phyloP scores from a whole-genome alignment of 1,284 basidiomycete genomes.

The Sphaerobolus stellatus region DNA sequence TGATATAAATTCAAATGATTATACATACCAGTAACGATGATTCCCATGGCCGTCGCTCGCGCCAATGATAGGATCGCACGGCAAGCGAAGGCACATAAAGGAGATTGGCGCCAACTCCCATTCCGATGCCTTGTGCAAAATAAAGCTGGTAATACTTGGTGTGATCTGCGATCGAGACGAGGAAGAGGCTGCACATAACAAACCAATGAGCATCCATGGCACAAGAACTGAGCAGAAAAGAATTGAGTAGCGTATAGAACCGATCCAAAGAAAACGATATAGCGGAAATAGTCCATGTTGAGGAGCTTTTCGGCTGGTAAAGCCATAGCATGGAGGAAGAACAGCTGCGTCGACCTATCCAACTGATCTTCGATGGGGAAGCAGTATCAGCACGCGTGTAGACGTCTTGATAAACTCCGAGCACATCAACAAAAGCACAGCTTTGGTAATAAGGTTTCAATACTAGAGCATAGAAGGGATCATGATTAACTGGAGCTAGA shows the following conservation, averaged over 20 bases:
- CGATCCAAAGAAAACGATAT: constrained; percentile 13
- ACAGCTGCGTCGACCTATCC: constrained; percentile 24
- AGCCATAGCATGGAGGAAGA: constrained; percentile 16
- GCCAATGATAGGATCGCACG: constrained; percentile 47
- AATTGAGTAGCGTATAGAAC: constrained; percentile 16
- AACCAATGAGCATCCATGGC: constrained; percentile 15
- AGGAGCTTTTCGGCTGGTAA: constrained; percentile 20
- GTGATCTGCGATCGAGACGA: constrained; percentile 15
- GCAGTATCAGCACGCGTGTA: constrained; percentile 17
- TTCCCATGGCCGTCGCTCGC: constrained; percentile 48
- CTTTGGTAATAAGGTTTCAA: too few relatives aligned
- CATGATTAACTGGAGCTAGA: too few relatives aligned
- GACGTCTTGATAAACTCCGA: constrained; percentile 24
- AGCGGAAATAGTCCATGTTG: constrained; percentile 20
- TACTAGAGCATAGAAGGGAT: too few relatives aligned
- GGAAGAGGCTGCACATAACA: constrained; percentile 8
- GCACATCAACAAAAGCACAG: too few relatives aligned
- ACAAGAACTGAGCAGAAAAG: background rate
- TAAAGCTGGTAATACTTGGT: constrained; percentile 16
- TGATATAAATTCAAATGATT: too few relatives aligned
- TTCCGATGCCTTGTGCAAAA: constrained; percentile 36
- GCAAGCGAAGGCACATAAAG: constrained; percentile 43
- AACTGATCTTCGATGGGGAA: constrained; percentile 19
- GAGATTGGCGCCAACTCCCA: constrained; percentile 43
- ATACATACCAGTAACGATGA: constrained; percentile 37